Evolutionary conservation across 805 yeast genomes (phyloP).

Genomic region (Starmerella vaccinii): DNA sequence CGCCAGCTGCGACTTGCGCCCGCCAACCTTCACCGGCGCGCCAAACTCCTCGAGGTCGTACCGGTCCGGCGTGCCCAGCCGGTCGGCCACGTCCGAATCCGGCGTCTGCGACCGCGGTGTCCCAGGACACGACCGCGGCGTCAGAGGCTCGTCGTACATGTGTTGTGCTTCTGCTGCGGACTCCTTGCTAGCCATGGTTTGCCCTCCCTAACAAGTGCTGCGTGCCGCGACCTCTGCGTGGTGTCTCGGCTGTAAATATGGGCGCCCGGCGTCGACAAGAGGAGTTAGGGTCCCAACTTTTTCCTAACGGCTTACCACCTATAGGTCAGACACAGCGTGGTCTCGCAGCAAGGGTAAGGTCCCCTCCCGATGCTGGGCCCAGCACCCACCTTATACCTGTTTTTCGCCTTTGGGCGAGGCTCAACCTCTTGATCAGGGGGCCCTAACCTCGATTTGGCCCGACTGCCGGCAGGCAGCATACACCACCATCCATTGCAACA

Average conservation of each 20-base stretch:
- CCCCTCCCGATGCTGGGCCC: background rate
- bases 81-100: constrained; percentile 1
- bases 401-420: constrained; percentile 2
- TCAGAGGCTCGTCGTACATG: constrained; percentile 4
- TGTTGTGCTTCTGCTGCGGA: background rate
- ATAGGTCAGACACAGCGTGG: constrained; percentile 1
- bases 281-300: constrained; percentile 1
- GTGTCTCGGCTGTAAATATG: background rate
- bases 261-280: background rate
- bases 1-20: constrained; percentile 80
- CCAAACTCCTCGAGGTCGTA: constrained; percentile 26
- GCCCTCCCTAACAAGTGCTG: background rate
- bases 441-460: background rate
- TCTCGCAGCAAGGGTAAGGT: constrained; percentile 1
- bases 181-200: background rate
- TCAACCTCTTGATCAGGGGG: background rate
- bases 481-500: too few relatives aligned
- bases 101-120: constrained; percentile 7
- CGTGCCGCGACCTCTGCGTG: background rate
- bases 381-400: background rate
- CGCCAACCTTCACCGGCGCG: constrained; percentile 46
- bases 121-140: constrained; percentile 7
- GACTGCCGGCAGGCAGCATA: too few relatives aligned
- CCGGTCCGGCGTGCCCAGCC: constrained; percentile 26
- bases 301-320: constrained; percentile 5